A percentile compares a stretch with the other conserved stretches of the same genome.
phyloP scores from a whole-genome alignment of 805 yeast species.

The Lipomyces lipofer region DNA sequence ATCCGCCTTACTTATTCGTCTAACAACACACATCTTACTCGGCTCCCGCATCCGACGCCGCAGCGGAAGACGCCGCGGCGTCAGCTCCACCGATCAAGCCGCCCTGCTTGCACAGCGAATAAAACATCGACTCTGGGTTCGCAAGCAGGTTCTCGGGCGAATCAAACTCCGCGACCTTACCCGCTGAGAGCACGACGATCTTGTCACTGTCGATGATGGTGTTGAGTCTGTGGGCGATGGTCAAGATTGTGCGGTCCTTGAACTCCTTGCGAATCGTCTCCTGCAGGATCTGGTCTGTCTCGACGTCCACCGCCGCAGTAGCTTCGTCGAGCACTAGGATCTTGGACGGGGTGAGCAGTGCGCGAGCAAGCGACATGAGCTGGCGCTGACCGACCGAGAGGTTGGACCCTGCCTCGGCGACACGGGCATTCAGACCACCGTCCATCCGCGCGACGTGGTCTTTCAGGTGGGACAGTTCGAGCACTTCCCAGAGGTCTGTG shows the following conservation, averaged over 20 bases:
- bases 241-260: slow-evolving; percentile 72
- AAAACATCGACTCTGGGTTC: slow-evolving; percentile 68
- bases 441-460: slow-evolving; percentile 59
- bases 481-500: slow-evolving; percentile 78
- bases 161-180: slow-evolving; percentile 76
- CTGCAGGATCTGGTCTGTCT: slow-evolving; percentile 78
- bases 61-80: background rate
- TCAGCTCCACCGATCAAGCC: slow-evolving; percentile 45
- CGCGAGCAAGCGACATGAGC: slow-evolving; percentile 78
- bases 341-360: slow-evolving; percentile 71
- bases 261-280: slow-evolving; percentile 75
- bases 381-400: slow-evolving; percentile 88
- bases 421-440: slow-evolving; percentile 55
- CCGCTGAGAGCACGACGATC: slow-evolving; percentile 72
- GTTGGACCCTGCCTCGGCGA: slow-evolving; percentile 81
- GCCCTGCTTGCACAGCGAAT: slow-evolving; percentile 78
- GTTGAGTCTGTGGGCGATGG: slow-evolving; percentile 87
- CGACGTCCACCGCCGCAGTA: slow-evolving; percentile 86
- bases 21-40: background rate
- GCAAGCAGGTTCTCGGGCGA: slow-evolving; percentile 66
- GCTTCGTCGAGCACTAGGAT: slow-evolving; percentile 84
- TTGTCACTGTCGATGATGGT: slow-evolving; percentile 84
- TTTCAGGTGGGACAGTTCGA: slow-evolving; percentile 76
- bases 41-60: slow-evolving; percentile 5
- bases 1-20: background rate